These are phyloP conservation scores for Alternaria sp. DNA, from an alignment of 2,329 filamentous ascomycete species.

Conservation along the genomic window DNA sequence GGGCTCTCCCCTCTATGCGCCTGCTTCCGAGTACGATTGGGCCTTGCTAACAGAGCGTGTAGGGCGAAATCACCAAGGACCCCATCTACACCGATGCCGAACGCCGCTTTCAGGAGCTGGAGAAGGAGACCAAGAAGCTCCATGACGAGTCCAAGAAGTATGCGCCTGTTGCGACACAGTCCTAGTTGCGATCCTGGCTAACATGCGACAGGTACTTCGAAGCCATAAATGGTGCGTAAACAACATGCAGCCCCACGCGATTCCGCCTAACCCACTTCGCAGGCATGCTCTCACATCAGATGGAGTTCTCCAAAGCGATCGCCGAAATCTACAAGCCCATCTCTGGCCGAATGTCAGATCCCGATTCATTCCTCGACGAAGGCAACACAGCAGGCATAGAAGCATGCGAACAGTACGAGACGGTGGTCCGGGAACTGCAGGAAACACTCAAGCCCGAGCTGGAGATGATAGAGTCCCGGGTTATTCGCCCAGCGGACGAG, in stretches of 20 bases:
- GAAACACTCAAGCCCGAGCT: conserved; percentile 88
- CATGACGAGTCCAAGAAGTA: conserved; percentile 93
- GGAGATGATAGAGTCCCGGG: conserved; percentile 93
- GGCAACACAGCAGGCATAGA: conserved; percentile 92
- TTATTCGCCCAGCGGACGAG: conserved; percentile 92
- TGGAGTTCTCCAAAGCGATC: conserved; percentile 96
- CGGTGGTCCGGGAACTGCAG: conserved; percentile 86
- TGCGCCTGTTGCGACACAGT: conserved; percentile 12
- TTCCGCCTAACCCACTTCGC: conserved; percentile 22
- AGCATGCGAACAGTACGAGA: conserved; percentile 96
- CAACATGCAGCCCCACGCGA: neutral
- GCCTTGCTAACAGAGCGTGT: conserved; percentile 26
- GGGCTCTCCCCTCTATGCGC: conserved; percentile 18
- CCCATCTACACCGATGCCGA: conserved; percentile 94
- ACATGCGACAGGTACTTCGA: conserved; percentile 73
- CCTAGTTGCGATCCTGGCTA: conserved; percentile 14
- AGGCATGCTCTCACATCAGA: conserved; percentile 95
- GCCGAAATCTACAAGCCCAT: conserved; percentile 98
- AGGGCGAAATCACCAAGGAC: conserved; percentile 93
- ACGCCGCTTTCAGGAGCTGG: conserved; percentile 89
- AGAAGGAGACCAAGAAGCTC: conserved; percentile 93
- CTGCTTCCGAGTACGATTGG: conserved; percentile 21
- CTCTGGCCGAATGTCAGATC: conserved; percentile 92
- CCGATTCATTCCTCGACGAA: conserved; percentile 78
- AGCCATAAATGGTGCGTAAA: conserved; percentile 78